A percentile compares a stretch with the other conserved stretches of the same genome.
phyloP scores from a whole-genome alignment of 345 rosid genomes.

The Mercurialis annua region DNA sequence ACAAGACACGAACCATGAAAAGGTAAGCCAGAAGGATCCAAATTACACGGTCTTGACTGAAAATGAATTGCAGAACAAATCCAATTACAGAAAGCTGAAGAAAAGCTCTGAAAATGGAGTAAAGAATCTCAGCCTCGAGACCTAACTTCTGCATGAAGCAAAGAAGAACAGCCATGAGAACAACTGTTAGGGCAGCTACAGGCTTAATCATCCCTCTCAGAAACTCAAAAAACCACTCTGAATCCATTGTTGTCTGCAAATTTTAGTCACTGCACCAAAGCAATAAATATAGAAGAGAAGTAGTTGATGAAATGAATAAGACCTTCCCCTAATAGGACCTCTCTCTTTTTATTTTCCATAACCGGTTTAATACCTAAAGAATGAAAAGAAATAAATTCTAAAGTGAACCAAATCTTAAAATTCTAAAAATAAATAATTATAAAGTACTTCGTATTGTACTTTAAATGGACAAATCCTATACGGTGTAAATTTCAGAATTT shows the following conservation, averaged over 20 bases:
- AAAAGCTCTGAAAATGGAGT: slow-evolving; percentile 67
- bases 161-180: slow-evolving; percentile 58
- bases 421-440: too few relatives aligned
- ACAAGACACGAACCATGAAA: slow-evolving; percentile 56
- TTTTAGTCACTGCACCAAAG: neutral
- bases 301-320: too few relatives aligned
- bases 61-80: slow-evolving; percentile 88
- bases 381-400: too few relatives aligned
- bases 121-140: slow-evolving; percentile 74
- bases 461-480: too few relatives aligned
- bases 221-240: slow-evolving; percentile 55
- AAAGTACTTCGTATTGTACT: too few relatives aligned
- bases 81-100: slow-evolving; percentile 83
- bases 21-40: slow-evolving; percentile 87
- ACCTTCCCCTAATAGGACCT: slow-evolving; percentile 34
- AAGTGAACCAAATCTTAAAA: too few relatives aligned
- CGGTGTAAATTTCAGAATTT: too few relatives aligned
- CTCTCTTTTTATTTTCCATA: too few relatives aligned
- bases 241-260: slow-evolving; percentile 27
- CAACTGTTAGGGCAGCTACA: slow-evolving; percentile 69
- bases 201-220: slow-evolving; percentile 80
- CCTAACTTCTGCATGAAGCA: slow-evolving; percentile 64
- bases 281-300: neutral
- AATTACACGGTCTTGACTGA: slow-evolving; percentile 39
- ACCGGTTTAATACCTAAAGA: too few relatives aligned